Conservation (phyloP, 2,329 filamentous ascomycete genomes). For the Fonsecaea nubica region DNA sequence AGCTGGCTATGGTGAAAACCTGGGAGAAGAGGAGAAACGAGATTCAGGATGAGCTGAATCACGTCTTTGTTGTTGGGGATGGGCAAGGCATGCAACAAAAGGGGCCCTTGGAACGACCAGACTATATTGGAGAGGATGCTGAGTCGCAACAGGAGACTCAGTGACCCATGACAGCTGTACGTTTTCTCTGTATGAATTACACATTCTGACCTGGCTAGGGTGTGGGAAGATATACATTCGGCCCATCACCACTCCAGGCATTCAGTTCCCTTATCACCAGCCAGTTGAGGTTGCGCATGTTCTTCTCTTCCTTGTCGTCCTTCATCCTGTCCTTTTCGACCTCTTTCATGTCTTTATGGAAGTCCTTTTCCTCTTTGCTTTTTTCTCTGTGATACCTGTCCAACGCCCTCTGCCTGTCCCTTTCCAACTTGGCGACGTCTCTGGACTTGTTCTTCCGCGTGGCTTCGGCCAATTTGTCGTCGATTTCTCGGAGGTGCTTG, state of each 20-base stretch:
- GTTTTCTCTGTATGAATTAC: neutral
- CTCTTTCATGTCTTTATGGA: conserved; percentile 17
- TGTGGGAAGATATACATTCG: conserved; percentile 7
- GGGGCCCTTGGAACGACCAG: neutral
- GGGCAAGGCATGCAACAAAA: conserved; percentile 1
- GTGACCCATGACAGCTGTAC: neutral
- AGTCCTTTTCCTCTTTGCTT: conserved; percentile 13
- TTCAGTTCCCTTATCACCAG: conserved; percentile 16
- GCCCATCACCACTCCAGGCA: conserved; percentile 4
- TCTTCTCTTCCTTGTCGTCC: conserved; percentile 24
- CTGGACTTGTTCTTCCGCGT: conserved; percentile 8
- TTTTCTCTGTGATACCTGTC: conserved; percentile 17
- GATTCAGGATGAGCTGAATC: conserved; percentile 80
- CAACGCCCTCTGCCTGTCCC: conserved; percentile 4
- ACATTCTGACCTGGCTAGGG: neutral
- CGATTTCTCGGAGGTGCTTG: conserved; percentile 13
- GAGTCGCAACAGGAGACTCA: neutral
- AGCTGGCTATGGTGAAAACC: conserved; percentile 78
- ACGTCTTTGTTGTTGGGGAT: conserved; percentile 63
- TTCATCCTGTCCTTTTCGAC: conserved; percentile 11
- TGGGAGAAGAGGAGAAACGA: conserved; percentile 80
- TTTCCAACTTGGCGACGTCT: conserved; percentile 11
- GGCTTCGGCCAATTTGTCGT: conserved; percentile 17
- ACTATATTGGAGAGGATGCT: neutral
- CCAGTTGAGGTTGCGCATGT: conserved; percentile 23